Evolutionary conservation across 2,329 filamentous ascomycete species (phyloP), one percentile per base, ranked within the genome.

Genomic region (Claviceps africana): DNA sequence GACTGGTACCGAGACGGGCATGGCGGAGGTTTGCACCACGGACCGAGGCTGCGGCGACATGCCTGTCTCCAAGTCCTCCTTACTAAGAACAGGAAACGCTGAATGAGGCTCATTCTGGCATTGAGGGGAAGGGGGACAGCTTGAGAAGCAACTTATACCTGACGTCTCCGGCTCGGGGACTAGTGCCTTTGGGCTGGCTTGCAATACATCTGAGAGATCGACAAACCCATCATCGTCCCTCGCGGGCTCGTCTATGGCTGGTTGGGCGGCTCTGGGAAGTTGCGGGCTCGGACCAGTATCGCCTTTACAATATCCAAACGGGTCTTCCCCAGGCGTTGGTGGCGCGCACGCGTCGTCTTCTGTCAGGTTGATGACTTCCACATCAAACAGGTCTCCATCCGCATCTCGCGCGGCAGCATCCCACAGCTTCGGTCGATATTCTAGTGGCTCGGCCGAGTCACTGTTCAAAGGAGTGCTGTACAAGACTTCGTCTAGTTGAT

Each of bases 361-460:
- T 5, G 72, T 70, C 19, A 85, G 65, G 51, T 87, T 78, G 43
- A 86, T 67, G 19, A 82, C 70, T 56, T 84, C 79, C 13, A 81
- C 64, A 50, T 83, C 77, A 49, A 86, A 71, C 2, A 90, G 64
- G 15, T 78, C 75, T 1, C 85, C 85, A 22, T 81, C 76, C 0
- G 69, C 68, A 60, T 87, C 81, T 56, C 87, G 75, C 25, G 85
- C 79, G 5, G 81, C 83, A 40, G 81, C 83, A 53, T 75, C 73
- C 88, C 88, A 95, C 1, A 93, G 70, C 51, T 76, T 73, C 5
- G 61, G 57, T 28, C 61, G 61, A 25, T 54, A 55, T 48, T 65
- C 61, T 3, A 59, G 56, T 10, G 62, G 61, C 42, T 70, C 68
- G 22, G 69, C 56, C 0, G 58, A 56, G 43, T 70, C 70, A 54